Evolutionary conservation across 768 basidiomycete species (phyloP).

Genomic region (Sarcodon aspratus): DNA sequence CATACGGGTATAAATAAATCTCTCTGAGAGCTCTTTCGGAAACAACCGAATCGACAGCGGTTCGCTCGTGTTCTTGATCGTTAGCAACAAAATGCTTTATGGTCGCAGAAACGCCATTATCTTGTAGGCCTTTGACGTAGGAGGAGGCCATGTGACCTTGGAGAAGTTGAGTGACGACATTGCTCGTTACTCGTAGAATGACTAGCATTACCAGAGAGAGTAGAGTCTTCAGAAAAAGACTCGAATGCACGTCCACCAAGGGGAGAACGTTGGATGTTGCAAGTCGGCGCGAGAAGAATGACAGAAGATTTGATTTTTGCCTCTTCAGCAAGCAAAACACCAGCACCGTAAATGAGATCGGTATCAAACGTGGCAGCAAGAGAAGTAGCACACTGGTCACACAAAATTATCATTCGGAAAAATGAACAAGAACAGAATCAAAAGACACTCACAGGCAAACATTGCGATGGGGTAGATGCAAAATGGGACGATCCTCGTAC

Average conservation of each 20-base stretch:
- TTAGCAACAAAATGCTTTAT: conserved; percentile 71
- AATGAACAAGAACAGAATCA: not conserved
- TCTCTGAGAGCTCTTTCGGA: conserved; percentile 59
- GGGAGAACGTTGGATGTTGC: conserved; percentile 62
- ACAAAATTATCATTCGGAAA: conserved; percentile 2
- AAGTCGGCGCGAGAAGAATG: conserved; percentile 59
- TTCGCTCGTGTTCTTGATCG: conserved; percentile 66
- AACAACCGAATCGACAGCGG: conserved; percentile 50
- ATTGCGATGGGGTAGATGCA: conserved; percentile 51
- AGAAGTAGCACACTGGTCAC: conserved; percentile 48
- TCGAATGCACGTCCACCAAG: conserved; percentile 56
- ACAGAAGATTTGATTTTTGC: conserved; percentile 55
- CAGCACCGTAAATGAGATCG: conserved; percentile 41
- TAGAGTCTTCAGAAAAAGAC: conserved; percentile 63
- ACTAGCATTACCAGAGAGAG: conserved; percentile 37
- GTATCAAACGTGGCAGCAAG: conserved; percentile 62
- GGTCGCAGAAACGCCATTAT: conserved; percentile 51
- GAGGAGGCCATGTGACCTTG: conserved; percentile 49
- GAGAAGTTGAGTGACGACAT: conserved; percentile 1
- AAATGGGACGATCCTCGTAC: conserved; percentile 60
- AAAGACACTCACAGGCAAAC: conserved; percentile 39
- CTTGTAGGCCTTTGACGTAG: conserved; percentile 61
- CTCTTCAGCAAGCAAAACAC: conserved; percentile 51
- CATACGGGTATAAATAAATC: conserved; percentile 61
- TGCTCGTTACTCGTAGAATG: not conserved